Evolutionary conservation across 2,329 filamentous ascomycete genomes (phyloP).

Genomic region (Exophiala sp.): DNA sequence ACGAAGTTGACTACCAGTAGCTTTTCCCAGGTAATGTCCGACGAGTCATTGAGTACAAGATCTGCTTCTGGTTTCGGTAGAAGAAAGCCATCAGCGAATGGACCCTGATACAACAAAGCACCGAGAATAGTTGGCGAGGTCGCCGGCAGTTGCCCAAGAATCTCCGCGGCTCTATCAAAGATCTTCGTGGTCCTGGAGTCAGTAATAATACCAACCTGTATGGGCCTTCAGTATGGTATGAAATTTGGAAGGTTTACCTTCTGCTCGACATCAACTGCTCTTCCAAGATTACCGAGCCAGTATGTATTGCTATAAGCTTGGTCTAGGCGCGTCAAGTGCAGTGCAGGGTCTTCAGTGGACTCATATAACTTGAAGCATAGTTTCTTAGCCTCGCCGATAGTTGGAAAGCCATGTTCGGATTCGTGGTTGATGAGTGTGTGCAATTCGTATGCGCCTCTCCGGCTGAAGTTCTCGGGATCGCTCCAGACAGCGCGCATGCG

Average conservation of each 20-base stretch:
- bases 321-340: constrained; percentile 2
- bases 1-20: constrained; percentile 3
- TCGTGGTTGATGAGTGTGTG: neutral
- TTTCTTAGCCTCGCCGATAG: neutral
- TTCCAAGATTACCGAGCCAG: constrained; percentile 3
- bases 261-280: neutral
- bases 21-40: neutral
- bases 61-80: neutral
- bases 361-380: neutral
- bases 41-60: neutral
- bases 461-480: neutral
- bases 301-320: constrained; percentile 6
- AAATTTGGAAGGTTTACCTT: neutral
- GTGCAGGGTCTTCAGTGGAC: neutral
- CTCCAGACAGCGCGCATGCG: neutral
- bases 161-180: neutral
- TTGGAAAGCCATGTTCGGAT: constrained; percentile 1
- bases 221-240: neutral
- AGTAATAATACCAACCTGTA: neutral
- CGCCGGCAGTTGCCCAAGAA: constrained; percentile 1
- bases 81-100: neutral
- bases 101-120: neutral
- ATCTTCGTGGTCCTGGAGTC: neutral
- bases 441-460: neutral
- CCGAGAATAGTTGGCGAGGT: constrained; percentile 2